These are phyloP conservation scores for Datura wrightii DNA, from an alignment of 257 asterid species.

Conservation along the genomic window DNA sequence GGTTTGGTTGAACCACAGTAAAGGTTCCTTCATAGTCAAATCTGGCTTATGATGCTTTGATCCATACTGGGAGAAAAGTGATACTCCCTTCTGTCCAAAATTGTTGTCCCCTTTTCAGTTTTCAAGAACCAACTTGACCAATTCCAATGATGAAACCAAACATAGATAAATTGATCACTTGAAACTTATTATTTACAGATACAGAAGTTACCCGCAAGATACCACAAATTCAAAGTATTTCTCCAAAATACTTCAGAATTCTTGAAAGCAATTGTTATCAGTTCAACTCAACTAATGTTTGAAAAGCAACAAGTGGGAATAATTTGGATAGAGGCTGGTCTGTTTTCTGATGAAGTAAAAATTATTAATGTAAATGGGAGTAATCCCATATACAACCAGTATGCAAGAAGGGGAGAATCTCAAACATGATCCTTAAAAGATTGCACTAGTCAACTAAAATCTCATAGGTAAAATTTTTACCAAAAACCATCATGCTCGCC, in stretches of 20 bases:
- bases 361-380: background rate
- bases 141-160: background rate
- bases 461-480: background rate
- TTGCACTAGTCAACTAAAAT: background rate
- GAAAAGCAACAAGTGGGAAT: background rate
- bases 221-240: background rate
- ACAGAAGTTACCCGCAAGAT: background rate
- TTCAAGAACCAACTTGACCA: background rate
- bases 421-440: background rate
- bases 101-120: too few relatives aligned
- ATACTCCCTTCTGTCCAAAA: too few relatives aligned
- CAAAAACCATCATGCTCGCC: background rate
- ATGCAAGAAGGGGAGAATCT: background rate
- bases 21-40: too few relatives aligned
- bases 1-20: too few relatives aligned
- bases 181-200: background rate
- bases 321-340: constrained; percentile 9
- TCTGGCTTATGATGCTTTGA: too few relatives aligned
- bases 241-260: constrained; percentile 2
- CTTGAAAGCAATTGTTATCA: background rate
- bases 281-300: background rate
- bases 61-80: too few relatives aligned
- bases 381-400: background rate
- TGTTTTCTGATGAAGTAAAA: background rate
- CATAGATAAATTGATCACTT: background rate